These are phyloP conservation scores for Steccherinum ochraceum DNA, from an alignment of 768 basidiomycete genomes.

Conservation along the genomic window DNA sequence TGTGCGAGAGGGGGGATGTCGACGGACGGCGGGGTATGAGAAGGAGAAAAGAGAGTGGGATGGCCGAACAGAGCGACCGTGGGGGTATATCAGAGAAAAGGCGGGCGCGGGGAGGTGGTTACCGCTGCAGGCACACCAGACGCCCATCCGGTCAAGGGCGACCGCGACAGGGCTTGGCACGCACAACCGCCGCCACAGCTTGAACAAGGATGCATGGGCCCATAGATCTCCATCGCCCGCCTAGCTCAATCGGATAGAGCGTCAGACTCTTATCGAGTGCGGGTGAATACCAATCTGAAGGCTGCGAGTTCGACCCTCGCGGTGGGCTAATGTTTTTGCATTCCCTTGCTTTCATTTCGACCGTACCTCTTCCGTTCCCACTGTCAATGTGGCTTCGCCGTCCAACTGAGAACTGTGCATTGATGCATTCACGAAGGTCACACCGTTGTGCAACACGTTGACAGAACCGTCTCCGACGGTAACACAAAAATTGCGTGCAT, in stretches of 20 bases:
- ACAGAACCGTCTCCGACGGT: no score
- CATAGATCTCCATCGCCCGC: constrained; percentile 28
- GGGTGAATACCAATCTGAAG: constrained; percentile 37
- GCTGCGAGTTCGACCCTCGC: constrained; percentile 62
- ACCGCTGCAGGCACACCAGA: not conserved
- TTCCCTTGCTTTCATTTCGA: not conserved
- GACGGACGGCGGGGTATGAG: constrained; percentile 4
- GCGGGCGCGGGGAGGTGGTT: no score
- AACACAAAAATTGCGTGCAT: no score
- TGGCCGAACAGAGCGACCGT: not conserved
- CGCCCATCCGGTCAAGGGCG: not conserved
- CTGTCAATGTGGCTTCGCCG: no score
- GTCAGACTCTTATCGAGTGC: constrained; percentile 43
- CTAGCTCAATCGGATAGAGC: constrained; percentile 59
- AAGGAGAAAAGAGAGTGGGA: constrained; percentile 8
- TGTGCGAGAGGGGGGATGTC: not conserved
- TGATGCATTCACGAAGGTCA: no score
- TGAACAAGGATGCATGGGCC: not conserved
- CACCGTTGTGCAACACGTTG: no score
- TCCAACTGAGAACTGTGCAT: no score
- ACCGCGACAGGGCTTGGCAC: not conserved
- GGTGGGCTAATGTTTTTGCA: constrained; percentile 40
- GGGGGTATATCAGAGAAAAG: not conserved
- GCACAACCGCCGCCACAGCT: no score
- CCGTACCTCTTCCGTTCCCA: no score